These are phyloP conservation scores for Diutina scorzettiae DNA, from an alignment of 1,139 yeast species.

Conservation along the genomic window DNA sequence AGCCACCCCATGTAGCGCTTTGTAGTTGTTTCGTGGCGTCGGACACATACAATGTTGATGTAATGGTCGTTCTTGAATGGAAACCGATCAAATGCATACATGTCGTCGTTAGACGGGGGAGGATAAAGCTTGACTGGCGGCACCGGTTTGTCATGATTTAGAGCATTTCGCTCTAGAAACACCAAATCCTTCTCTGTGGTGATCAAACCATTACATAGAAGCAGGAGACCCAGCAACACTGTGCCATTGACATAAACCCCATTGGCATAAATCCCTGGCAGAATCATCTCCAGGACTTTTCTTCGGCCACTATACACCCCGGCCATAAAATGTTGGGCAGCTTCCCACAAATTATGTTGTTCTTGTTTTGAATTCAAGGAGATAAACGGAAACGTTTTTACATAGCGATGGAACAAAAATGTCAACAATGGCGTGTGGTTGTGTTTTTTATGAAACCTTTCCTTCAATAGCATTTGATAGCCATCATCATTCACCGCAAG, in stretches of 20 bases:
- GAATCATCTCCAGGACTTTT: slow-evolving; percentile 55
- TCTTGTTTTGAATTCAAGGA: slow-evolving; percentile 32
- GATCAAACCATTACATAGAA: slow-evolving; percentile 67
- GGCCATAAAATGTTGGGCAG: slow-evolving; percentile 72
- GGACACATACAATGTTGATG: not conserved
- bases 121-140: not conserved
- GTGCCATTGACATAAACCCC: slow-evolving; percentile 52
- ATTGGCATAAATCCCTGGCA: slow-evolving; percentile 57
- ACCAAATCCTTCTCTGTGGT: slow-evolving; percentile 46
- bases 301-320: slow-evolving; percentile 50
- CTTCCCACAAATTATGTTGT: slow-evolving; percentile 59
- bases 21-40: not conserved
- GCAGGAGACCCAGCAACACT: slow-evolving; percentile 46
- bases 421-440: slow-evolving; percentile 48
- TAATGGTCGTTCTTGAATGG: not conserved
- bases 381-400: slow-evolving; percentile 67
- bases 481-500: slow-evolving; percentile 41
- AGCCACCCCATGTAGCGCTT: not conserved
- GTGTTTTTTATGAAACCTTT: not conserved
- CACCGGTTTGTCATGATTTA: slow-evolving; percentile 9
- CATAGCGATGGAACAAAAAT: slow-evolving; percentile 49
- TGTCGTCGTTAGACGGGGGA: slow-evolving; percentile 29
- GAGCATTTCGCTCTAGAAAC: slow-evolving; percentile 38
- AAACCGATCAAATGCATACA: not conserved
- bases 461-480: slow-evolving; percentile 53